Base-by-base conservation (phyloP, 352 stramenopile genomes). In the Pythium periplocum region DNA sequence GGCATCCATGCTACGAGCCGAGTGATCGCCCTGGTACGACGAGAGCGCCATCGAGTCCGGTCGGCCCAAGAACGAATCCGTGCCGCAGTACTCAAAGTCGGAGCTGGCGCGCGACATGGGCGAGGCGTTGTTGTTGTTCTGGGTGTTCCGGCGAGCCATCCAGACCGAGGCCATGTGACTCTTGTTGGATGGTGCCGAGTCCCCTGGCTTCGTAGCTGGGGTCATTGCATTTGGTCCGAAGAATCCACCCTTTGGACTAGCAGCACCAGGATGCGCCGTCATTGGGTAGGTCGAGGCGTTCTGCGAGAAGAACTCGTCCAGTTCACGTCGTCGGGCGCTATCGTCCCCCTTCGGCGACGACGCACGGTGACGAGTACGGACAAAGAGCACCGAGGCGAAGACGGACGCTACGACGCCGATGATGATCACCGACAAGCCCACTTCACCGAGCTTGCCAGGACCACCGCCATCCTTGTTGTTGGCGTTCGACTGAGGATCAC, bases 361-460 rank as follows among this genome's bases (percentile, higher is more conserved):
- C 2, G 69, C 65, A 0, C 59, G 51, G 2, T 59, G 61, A 42
- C 56, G 46, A 9, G 58, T 66, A 47, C 78, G 78, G 39, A 84
- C 72, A 49, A 86, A 84, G 62, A 86, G 72, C 32, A 89, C 57
- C 32, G 71, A 81, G 12, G 62, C 66, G 11, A 81, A 30, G 1
- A 89, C 78, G 6, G 54, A 62, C 2, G 54, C 71, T 17, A 89
- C 63, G 17, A 76, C 57, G 7, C 75, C 78, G 3, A 72, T 44
- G 32, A 85, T 60, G 42, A 86, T 72, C 1, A 82, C 36, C 75
- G 66, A 26, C 67, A 62, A 34, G 47, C 45, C 42, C 55, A 69
- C 3, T 44, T 45, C 11, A 39, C 40, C 9, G 58, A 65, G 4
- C 33, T 45, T 50, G 54, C 50, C 55, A 10, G 45, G 30, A 2